Evolutionary conservation across 179 eudicot species (phyloP), one percentile per base, ranked within the genome.

Genomic region (Silene noctiflora): DNA sequence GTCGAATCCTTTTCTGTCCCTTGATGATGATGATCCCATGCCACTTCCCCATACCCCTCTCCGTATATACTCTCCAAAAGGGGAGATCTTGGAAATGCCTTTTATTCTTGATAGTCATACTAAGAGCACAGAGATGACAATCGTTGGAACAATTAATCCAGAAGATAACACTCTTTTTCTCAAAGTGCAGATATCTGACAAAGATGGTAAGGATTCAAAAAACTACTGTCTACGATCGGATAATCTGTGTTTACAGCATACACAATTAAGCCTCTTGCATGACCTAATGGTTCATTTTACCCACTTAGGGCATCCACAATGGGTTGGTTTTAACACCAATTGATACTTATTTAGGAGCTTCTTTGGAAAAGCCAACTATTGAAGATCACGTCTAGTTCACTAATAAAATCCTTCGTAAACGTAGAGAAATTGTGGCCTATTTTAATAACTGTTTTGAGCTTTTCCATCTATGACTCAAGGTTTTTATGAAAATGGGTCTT

Each of bases 71-170:
- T 64, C 82, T 10, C 77, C 80, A 20, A 78, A 74, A 55, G 72
- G 77, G 7, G 76, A 69, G 75, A 83, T 81, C 17, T 55, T 46
- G 21, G 87, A 85, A 48, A 83, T 75, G 81, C 93, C 92, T 31
- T 80, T 83, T 68, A 66, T 83, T 77, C 76, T 79, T 69, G 91
- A 81, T 59, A 71, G 74, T 82, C 67, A 76, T 42, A 75, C 77
- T 10, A 83, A 86, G 77, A 84, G 75, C 72, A 83, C 90, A 13
- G 87, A 90, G 33, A 94, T 94, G 98, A 89, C 86, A 2, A 94
- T 90, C 69, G 92, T 94, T 0, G 97, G 98, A 80, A 88, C 89
- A 14, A 76, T 89, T 83, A 86, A 92, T 79, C 89, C 92, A 0
- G 89, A 80, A 11, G 95, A 94, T 74, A 91, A 86, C 31, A 85